Conservation (phyloP, 23 red algal genomes). For the Pyropia haitanensis region DNA sequence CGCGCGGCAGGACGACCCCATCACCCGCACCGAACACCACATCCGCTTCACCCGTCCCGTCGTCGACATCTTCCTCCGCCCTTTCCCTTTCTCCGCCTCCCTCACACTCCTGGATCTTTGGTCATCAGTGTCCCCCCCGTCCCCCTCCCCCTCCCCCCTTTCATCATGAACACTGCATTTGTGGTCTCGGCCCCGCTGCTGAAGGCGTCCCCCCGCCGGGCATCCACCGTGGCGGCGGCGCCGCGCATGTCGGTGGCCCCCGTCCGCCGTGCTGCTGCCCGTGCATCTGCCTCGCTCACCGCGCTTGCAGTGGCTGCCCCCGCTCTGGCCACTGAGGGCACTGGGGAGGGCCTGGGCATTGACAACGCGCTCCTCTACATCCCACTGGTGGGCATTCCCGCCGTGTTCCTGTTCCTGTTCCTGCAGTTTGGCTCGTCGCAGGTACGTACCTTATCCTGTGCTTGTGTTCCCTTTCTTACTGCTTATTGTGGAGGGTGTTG, state of each 20-base stretch:
- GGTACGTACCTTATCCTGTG: too few relatives aligned
- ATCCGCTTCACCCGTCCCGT: too few relatives aligned
- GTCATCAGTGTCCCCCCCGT: too few relatives aligned
- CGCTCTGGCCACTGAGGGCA: conserved; percentile 53
- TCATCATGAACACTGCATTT: too few relatives aligned
- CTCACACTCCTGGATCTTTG: too few relatives aligned
- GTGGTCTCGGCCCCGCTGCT: too few relatives aligned
- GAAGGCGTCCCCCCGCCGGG: too few relatives aligned
- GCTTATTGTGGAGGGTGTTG: not conserved
- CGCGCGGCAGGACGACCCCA: too few relatives aligned
- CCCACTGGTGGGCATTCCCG: conserved; percentile 46
- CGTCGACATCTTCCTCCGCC: too few relatives aligned
- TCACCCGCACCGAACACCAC: too few relatives aligned
- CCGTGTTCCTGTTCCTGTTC: conserved; percentile 59
- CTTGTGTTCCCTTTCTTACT: not conserved
- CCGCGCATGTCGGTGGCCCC: conserved; percentile 39
- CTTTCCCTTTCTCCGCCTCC: too few relatives aligned
- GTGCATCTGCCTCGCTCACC: conserved; percentile 21
- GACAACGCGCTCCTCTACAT: conserved; percentile 56
- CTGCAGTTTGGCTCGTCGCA: conserved; percentile 15
- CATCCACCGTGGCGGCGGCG: not conserved
- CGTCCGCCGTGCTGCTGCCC: conserved; percentile 23
- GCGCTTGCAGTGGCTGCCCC: conserved; percentile 32
- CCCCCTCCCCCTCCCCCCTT: too few relatives aligned
- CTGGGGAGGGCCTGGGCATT: conserved; percentile 62